Evolutionary conservation across 371 early-diverging fungal genomes (phyloP).

Genomic region (Batrachochytrium dendrobatidis): DNA sequence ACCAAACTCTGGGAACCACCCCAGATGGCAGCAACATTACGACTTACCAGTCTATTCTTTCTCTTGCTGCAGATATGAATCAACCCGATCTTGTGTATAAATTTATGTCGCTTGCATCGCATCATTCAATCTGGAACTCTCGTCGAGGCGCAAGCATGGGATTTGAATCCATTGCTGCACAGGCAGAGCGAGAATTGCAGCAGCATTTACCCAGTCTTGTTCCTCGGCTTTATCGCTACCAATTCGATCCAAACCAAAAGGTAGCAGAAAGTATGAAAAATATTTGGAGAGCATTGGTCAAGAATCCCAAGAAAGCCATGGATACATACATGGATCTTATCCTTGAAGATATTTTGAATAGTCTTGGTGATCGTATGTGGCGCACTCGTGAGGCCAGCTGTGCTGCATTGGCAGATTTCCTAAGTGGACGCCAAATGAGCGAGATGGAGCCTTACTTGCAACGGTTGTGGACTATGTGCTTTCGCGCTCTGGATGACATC

Average conservation of each 20-base stretch:
- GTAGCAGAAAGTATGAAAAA: conserved; percentile 81
- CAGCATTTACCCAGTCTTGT: conserved; percentile 69
- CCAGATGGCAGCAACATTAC: conserved; percentile 76
- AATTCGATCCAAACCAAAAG: conserved; percentile 80
- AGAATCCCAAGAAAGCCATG: conserved; percentile 63
- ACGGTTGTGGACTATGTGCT: conserved; percentile 78
- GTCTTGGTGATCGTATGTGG: conserved; percentile 80
- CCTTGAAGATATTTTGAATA: conserved; percentile 63
- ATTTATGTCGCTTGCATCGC: conserved; percentile 87
- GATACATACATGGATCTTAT: conserved; percentile 76
- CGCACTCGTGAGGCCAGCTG: conserved; percentile 73
- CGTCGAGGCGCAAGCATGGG: conserved; percentile 87
- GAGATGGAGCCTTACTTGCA: conserved; percentile 70
- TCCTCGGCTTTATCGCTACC: conserved; percentile 77
- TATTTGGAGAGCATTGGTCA: conserved; percentile 80
- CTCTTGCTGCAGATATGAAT: conserved; percentile 84
- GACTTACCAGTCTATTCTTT: conserved; percentile 74
- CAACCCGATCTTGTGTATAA: conserved; percentile 92
- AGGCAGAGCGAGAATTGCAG: conserved; percentile 70
- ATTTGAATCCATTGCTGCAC: conserved; percentile 67
- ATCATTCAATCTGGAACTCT: conserved; percentile 83
- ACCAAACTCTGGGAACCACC: conserved; percentile 60
- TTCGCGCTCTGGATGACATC: conserved; percentile 87
- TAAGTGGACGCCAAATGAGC: conserved; percentile 58
- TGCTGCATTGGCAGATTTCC: conserved; percentile 67